phyloP scores from a whole-genome alignment of 1,284 basidiomycete genomes.

The Anthracocystis panici-leucophaei region DNA sequence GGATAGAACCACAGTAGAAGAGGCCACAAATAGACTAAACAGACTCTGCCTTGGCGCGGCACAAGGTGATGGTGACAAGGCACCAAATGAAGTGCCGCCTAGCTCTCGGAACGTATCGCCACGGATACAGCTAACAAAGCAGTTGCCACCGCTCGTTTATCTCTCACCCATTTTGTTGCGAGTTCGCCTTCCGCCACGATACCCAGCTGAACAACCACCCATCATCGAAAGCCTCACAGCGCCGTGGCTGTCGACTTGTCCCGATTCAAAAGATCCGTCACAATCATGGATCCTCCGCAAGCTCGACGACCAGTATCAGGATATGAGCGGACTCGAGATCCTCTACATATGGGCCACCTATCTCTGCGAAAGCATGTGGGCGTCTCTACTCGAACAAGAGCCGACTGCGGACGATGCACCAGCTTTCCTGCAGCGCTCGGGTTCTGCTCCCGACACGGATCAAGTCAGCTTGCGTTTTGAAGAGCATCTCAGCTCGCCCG shows the following conservation, averaged over 20 bases:
- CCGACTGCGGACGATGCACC: not conserved
- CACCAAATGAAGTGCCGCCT: too few species aligned
- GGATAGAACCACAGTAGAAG: not conserved
- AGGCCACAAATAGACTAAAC: not conserved
- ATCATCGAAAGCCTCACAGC: conserved; percentile 29
- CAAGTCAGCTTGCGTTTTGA: conserved; percentile 20
- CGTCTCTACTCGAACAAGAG: conserved; percentile 17
- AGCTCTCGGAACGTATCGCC: not conserved
- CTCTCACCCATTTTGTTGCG: conserved; percentile 37
- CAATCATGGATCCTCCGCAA: conserved; percentile 23
- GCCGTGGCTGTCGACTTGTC: conserved; percentile 28
- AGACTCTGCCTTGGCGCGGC: not conserved
- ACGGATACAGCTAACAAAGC: conserved; percentile 1
- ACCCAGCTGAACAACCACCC: conserved; percentile 32
- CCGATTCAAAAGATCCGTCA: not conserved
- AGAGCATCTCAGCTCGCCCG: conserved; percentile 14
- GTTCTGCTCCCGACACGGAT: not conserved
- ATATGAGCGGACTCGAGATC: conserved; percentile 37
- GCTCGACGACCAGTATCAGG: conserved; percentile 34
- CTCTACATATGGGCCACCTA: conserved; percentile 48
- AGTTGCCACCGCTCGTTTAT: conserved; percentile 23
- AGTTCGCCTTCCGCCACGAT: conserved; percentile 29
- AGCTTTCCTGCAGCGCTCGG: conserved; percentile 8
- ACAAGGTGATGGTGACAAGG: too few species aligned
- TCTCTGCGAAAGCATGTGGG: conserved; percentile 44